phyloP scores from a whole-genome alignment of 2,329 filamentous ascomycete species.

The Scedosporium minutisporum region DNA sequence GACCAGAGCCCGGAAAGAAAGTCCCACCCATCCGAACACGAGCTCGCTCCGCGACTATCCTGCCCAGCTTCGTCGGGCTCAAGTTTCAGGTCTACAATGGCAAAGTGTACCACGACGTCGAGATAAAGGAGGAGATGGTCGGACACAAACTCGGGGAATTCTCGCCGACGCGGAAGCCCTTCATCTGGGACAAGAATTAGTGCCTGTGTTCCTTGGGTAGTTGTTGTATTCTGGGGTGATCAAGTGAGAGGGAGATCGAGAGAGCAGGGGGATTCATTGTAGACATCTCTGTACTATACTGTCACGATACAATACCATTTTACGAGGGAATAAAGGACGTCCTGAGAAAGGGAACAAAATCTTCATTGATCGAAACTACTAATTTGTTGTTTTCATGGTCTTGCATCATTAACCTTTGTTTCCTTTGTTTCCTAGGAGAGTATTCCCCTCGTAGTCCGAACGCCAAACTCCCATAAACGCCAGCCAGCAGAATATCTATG shows the following conservation, averaged over 20 bases:
- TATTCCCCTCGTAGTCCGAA: background rate
- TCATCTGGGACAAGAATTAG: slow-evolving; percentile 39
- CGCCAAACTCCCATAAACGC: slow-evolving; percentile 1
- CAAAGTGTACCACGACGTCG: slow-evolving; percentile 73
- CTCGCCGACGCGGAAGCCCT: slow-evolving; percentile 53
- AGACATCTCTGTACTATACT: slow-evolving; percentile 3
- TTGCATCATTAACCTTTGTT: background rate
- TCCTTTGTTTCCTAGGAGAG: background rate
- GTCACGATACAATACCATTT: slow-evolving; percentile 5
- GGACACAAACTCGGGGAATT: slow-evolving; percentile 93
- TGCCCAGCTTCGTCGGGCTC: slow-evolving; percentile 85
- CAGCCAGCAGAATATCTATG: slow-evolving; percentile 7
- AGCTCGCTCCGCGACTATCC: slow-evolving; percentile 77
- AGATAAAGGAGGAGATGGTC: slow-evolving; percentile 91
- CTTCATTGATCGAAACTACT: background rate
- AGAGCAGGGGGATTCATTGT: background rate
- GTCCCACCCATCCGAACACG: slow-evolving; percentile 72
- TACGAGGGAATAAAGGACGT: background rate
- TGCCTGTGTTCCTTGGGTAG: background rate
- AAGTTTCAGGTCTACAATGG: slow-evolving; percentile 89
- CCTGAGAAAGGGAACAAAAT: background rate
- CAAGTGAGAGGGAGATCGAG: background rate
- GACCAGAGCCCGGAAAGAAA: slow-evolving; percentile 49
- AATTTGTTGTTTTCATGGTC: background rate
- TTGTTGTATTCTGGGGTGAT: no score